phyloP scores from a whole-genome alignment of 129 eudicot genomes.

The Escallonia herrerae region DNA sequence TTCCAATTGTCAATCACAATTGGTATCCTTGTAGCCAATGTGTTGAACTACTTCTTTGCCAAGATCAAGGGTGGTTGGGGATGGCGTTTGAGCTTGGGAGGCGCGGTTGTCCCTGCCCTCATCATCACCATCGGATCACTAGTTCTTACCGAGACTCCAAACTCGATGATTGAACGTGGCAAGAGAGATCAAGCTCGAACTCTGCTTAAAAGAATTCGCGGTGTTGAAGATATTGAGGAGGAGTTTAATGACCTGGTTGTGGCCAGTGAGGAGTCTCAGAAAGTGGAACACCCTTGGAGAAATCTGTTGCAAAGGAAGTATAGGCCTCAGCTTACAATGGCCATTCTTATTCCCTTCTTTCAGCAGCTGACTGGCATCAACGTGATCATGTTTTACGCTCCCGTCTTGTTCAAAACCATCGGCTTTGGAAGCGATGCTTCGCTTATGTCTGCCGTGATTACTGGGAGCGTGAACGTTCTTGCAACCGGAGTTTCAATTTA shows the following conservation, averaged over 20 bases:
- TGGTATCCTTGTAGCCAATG: conserved; percentile 79
- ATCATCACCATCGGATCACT: conserved; percentile 62
- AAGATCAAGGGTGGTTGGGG: conserved; percentile 76
- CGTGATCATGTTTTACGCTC: conserved; percentile 95
- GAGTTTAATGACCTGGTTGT: conserved; percentile 63
- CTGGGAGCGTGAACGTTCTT: conserved; percentile 62
- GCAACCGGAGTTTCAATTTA: conserved; percentile 77
- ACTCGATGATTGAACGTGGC: conserved; percentile 85
- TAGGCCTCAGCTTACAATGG: conserved; percentile 88
- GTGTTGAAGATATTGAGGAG: conserved; percentile 53
- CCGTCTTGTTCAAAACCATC: conserved; percentile 77
- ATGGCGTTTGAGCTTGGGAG: conserved; percentile 86
- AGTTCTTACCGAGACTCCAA: conserved; percentile 80
- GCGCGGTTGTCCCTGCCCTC: conserved; percentile 82
- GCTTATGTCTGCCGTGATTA: conserved; percentile 84
- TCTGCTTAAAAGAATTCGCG: conserved; percentile 53
- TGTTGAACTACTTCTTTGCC: conserved; percentile 69
- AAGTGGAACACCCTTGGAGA: conserved; percentile 74
- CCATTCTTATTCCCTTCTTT: conserved; percentile 71
- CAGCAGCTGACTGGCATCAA: conserved; percentile 92
- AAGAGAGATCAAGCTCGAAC: conserved; percentile 42
- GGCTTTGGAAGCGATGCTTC: conserved; percentile 71
- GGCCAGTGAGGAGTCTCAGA: conserved; percentile 65
- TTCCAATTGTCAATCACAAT: conserved; percentile 79
- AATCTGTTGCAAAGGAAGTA: conserved; percentile 62